phyloP scores from a whole-genome alignment of 257 asterid genomes.

The Fraxinus cuspidata region DNA sequence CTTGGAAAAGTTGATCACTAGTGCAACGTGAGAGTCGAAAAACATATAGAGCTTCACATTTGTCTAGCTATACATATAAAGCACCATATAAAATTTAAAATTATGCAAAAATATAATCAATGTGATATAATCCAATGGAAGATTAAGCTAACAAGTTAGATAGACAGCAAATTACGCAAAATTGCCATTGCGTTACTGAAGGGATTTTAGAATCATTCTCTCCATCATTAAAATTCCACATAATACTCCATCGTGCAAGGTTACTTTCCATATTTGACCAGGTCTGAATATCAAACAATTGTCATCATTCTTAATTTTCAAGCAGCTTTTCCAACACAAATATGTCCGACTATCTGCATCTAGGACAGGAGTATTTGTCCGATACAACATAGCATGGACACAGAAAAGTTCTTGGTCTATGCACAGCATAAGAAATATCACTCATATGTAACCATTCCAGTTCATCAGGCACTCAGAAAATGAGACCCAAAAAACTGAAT shows the following conservation, averaged over 20 bases:
- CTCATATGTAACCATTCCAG: conserved; percentile 5
- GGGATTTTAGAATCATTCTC: neutral
- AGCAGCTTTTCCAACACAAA: neutral
- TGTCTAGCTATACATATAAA: neutral
- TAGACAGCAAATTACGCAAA: neutral
- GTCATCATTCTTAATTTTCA: neutral
- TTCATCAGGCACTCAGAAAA: conserved; percentile 4
- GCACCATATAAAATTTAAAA: neutral
- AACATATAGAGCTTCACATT: neutral
- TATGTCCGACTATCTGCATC: neutral
- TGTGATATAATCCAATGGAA: neutral
- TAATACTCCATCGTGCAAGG: neutral
- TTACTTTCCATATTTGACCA: neutral
- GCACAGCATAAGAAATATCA: conserved; percentile 4
- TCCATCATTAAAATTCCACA: neutral
- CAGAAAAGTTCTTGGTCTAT: neutral
- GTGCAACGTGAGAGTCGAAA: neutral
- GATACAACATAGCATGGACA: neutral
- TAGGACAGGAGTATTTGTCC: neutral
- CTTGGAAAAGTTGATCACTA: neutral
- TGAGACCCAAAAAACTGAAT: neutral
- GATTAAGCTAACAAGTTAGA: neutral
- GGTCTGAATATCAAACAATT: neutral
- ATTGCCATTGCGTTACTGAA: neutral
- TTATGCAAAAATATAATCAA: neutral